phyloP scores from a whole-genome alignment of 495 filamentous ascomycete genomes.

The Talaromyces ruber region DNA sequence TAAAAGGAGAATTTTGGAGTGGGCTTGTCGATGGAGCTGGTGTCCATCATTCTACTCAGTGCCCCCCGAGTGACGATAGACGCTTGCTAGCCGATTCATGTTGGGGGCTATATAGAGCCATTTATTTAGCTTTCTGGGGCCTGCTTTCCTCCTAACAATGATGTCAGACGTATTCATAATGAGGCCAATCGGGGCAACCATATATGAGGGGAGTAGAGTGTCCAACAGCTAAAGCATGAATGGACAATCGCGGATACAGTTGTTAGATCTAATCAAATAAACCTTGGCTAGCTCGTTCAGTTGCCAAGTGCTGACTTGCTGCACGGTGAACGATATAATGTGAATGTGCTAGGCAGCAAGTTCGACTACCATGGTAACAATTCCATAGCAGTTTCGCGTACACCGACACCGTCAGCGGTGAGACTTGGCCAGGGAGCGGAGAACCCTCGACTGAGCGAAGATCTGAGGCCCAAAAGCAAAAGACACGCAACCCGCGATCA shows the following conservation, averaged over 20 bases:
- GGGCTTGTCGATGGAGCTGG: neutral
- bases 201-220: neutral
- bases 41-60: neutral
- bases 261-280: neutral
- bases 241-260: neutral
- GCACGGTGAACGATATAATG: neutral
- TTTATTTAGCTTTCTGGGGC: neutral
- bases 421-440: neutral
- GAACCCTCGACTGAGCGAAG: neutral
- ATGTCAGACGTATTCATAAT: neutral
- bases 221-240: neutral
- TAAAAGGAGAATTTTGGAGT: neutral
- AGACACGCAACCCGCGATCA: neutral
- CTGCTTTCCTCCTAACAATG: neutral
- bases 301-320: neutral
- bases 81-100: neutral
- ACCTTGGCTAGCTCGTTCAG: neutral
- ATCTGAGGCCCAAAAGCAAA: neutral
- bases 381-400: neutral
- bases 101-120: slow-evolving; percentile 1
- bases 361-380: neutral
- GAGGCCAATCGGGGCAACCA: neutral
- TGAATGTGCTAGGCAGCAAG: neutral
- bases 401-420: neutral
- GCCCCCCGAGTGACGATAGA: neutral